Conservation (phyloP, 1,284 basidiomycete genomes). For the Boletus mariae region DNA sequence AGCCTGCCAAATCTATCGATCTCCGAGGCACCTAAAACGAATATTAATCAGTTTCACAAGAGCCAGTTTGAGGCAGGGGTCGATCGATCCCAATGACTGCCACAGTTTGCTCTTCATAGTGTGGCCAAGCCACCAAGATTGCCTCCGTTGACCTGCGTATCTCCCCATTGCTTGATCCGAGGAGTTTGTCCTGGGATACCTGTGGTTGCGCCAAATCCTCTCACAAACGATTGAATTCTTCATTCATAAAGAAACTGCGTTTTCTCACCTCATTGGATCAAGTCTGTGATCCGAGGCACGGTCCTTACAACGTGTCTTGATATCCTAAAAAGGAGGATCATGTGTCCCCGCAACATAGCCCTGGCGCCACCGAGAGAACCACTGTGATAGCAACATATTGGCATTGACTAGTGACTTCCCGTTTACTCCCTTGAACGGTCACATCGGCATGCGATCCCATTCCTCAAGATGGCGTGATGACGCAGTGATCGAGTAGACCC, state of each 20-base stretch:
- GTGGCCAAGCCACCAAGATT: neutral
- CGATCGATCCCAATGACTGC: neutral
- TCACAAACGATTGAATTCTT: conserved; percentile 1
- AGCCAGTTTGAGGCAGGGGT: neutral
- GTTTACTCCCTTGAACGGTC: neutral
- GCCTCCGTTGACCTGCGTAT: neutral
- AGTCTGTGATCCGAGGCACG: conserved; percentile 15
- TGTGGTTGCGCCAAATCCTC: neutral
- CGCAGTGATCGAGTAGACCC: no score
- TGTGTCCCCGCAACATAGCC: neutral
- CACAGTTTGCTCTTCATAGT: neutral
- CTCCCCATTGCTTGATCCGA: conserved; percentile 15
- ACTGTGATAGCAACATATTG: neutral
- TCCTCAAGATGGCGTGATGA: neutral
- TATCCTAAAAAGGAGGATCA: neutral
- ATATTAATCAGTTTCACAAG: neutral
- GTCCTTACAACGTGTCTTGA: conserved; percentile 4
- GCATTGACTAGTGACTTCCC: neutral
- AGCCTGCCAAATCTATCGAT: neutral
- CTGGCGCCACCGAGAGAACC: neutral
- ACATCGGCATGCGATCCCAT: neutral
- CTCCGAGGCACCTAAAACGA: neutral
- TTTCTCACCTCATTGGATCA: conserved; percentile 2
- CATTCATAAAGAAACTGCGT: neutral
- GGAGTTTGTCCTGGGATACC: conserved; percentile 4